A percentile compares a stretch with the other conserved stretches of the same genome.
These are phyloP conservation scores for Xerocomellus intermedius DNA, from an alignment of 768 basidiomycete genomes.

Conservation along the genomic window DNA sequence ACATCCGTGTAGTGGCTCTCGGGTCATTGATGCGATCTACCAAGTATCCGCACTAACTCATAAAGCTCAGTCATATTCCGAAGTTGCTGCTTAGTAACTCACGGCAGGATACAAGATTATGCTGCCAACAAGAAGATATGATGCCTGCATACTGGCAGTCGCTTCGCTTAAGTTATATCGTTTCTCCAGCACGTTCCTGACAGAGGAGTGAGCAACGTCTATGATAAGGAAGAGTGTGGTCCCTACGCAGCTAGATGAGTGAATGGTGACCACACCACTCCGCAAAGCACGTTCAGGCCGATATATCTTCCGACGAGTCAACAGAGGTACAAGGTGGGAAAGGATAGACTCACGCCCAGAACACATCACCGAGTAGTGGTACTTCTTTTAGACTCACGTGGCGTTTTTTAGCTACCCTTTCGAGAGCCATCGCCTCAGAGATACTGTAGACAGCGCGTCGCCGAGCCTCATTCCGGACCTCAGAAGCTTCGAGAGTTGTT, in stretches of 20 bases:
- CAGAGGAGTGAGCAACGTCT: not conserved
- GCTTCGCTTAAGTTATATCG: slow-evolving; percentile 61
- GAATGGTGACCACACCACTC: slow-evolving; percentile 76
- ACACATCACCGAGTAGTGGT: slow-evolving; percentile 67
- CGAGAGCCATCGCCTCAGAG: slow-evolving; percentile 59
- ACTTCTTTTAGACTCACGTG: slow-evolving; percentile 60
- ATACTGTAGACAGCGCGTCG: slow-evolving; percentile 43
- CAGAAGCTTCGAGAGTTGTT: slow-evolving; percentile 62
- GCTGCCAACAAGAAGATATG: slow-evolving; percentile 69
- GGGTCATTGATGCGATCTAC: slow-evolving; percentile 58
- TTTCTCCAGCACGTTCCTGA: slow-evolving; percentile 69
- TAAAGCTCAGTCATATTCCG: not conserved
- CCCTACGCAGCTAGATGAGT: slow-evolving; percentile 72
- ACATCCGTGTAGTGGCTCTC: slow-evolving; percentile 57
- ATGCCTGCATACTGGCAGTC: slow-evolving; percentile 61
- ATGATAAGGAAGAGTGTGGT: not conserved
- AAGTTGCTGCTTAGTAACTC: slow-evolving; percentile 21
- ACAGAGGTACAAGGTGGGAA: not conserved
- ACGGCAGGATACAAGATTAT: slow-evolving; percentile 70
- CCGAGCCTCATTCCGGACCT: slow-evolving; percentile 55
- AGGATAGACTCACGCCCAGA: slow-evolving; percentile 61
- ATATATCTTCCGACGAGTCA: slow-evolving; percentile 52
- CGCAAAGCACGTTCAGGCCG: slow-evolving; percentile 71
- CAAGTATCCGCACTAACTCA: slow-evolving; percentile 56
- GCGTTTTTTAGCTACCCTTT: slow-evolving; percentile 64